Conservation (phyloP, 1,139 yeast species). For the Kodamaea sp. region DNA sequence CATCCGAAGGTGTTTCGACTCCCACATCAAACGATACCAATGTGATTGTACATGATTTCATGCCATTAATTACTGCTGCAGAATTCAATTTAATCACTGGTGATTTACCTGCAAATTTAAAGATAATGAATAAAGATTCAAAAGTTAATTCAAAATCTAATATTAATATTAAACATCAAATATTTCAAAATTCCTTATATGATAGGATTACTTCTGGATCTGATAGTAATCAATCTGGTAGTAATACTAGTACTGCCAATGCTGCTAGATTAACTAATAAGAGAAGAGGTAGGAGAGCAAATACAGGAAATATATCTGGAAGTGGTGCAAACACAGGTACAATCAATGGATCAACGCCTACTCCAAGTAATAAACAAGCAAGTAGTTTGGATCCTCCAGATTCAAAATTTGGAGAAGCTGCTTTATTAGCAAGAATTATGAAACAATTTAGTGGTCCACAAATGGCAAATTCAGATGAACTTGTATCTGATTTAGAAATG, state of each 20-base stretch:
- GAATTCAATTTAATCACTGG: conserved; percentile 44
- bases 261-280: conserved; percentile 13
- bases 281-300: conserved; percentile 28
- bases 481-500: conserved; percentile 31
- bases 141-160: conserved; percentile 13
- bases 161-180: conserved; percentile 33
- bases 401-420: conserved; percentile 32
- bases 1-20: conserved; percentile 1
- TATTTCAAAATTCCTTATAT: conserved; percentile 40
- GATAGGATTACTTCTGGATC: conserved; percentile 42
- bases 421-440: conserved; percentile 42
- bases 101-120: conserved; percentile 28
- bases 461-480: conserved; percentile 33
- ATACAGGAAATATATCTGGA: conserved; percentile 1
- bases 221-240: conserved; percentile 33
- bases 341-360: conserved; percentile 9
- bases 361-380: conserved; percentile 1
- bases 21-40: not conserved
- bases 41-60: conserved; percentile 36
- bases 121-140: conserved; percentile 16
- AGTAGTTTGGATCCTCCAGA: conserved; percentile 14
- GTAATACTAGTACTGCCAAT: conserved; percentile 9
- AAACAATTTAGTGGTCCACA: conserved; percentile 45
- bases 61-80: conserved; percentile 37
- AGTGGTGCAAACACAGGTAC: conserved; percentile 11